Evolutionary conservation across 1,284 basidiomycete genomes (phyloP), one percentile per base, ranked within the genome.

Genomic region (Apiotrichum akiyoshidainum): DNA sequence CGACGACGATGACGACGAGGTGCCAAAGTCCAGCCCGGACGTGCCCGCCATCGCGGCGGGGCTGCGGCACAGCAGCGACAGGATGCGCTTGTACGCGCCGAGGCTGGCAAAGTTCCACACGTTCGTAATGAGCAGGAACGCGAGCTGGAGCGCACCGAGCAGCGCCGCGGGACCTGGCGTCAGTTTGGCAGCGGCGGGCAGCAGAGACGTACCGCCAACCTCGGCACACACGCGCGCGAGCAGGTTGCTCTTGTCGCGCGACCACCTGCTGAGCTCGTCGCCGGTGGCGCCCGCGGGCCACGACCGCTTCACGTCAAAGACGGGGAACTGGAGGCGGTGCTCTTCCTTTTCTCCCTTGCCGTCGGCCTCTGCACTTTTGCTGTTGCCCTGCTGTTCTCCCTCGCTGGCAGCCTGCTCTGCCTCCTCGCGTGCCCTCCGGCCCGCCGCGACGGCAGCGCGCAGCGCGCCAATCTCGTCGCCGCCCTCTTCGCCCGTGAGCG

Each of bases 191-290:
- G 21, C 26, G n/a, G n/a, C n/a, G n/a, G n/a, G n/a, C n/a, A 12
- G 5, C 10, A 21, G 6, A 4, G 5, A 70, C 79, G 60, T 55
- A 79, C 79, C 71, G 14, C 68, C 68, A 1, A 57, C 66, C n/a
- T 74, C 51, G 5, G 51, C 48, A 1, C 77, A 64, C 0, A 78
- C 69, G 33, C 71, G 21, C 2, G 64, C 68, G 50, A 79, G 61
- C 35, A 76, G 57, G 76, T 74, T 78, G 57, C 75, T 79, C 69
- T 80, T 80, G 66, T 81, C 80, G 52, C 62, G 72, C 17, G 76
- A 73, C 63, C 71, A 78, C 40, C 65, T 46, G 7, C 73, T 79
- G 2, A 80, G 64, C 44, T 79, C 77, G 40, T 76, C 75, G 0
- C 79, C 80, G 0, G 73, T 66, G 1, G 76, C 79, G 1, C 78